Conservation (phyloP, 371 early-diverging fungal species). For the Nematocida parisii region DNA sequence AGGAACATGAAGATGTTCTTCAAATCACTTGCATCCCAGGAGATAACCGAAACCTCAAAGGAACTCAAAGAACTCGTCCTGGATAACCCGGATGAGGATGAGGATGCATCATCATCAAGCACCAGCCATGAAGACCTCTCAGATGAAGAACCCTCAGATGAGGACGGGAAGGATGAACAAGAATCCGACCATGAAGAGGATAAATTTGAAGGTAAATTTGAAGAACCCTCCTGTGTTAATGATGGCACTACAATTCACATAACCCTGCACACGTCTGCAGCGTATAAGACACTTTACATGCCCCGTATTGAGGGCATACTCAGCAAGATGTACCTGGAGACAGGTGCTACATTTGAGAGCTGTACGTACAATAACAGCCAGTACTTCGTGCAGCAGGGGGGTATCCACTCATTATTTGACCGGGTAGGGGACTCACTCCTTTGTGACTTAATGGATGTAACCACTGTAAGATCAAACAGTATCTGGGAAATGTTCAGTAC, state of each 20-base stretch:
- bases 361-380: constrained; percentile 38
- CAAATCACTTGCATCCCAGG: constrained; percentile 30
- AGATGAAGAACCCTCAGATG: constrained; percentile 55
- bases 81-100: not conserved
- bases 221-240: not conserved
- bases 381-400: constrained; percentile 70
- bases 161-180: constrained; percentile 41
- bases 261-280: constrained; percentile 4
- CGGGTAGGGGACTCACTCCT: constrained; percentile 86
- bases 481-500: constrained; percentile 82
- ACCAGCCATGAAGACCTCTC: too few species aligned
- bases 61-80: constrained; percentile 41
- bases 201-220: not conserved
- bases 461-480: constrained; percentile 78
- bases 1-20: constrained; percentile 58
- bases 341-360: not conserved
- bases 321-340: not conserved
- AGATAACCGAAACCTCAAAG: constrained; percentile 12
- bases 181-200: not conserved
- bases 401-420: constrained; percentile 65
- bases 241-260: not conserved
- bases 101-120: too few species aligned
- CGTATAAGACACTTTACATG: constrained; percentile 40
- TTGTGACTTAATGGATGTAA: constrained; percentile 72
- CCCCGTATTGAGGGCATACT: constrained; percentile 31